These are phyloP conservation scores for Candida boleticola DNA, from an alignment of 805 yeast species.

Conservation along the genomic window DNA sequence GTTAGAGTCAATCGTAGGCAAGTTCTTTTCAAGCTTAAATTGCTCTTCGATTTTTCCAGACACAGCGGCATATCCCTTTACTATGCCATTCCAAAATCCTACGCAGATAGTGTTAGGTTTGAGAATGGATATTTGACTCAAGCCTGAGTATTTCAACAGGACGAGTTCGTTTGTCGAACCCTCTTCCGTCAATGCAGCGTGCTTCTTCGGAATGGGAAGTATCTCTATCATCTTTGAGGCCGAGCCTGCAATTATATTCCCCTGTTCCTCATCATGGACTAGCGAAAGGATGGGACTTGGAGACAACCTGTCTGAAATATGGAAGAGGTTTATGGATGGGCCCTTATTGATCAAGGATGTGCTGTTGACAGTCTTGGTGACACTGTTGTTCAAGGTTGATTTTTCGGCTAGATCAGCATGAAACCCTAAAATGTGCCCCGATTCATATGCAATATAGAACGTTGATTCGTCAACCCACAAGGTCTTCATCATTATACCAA, in stretches of 20 bases:
- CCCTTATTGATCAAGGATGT: conserved; percentile 24
- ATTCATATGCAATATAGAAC: conserved; percentile 65
- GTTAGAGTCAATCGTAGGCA: conserved; percentile 12
- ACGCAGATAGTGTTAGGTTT: conserved; percentile 23
- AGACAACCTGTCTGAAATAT: conserved; percentile 32
- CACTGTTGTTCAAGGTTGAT: not conserved
- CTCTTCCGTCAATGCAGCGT: conserved; percentile 1
- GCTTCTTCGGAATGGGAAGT: conserved; percentile 15
- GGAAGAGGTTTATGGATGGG: conserved; percentile 16
- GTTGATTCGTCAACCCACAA: conserved; percentile 29
- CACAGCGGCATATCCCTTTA: conserved; percentile 17
- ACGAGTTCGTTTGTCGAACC: not conserved
- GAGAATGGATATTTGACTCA: conserved; percentile 22
- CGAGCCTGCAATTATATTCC: conserved; percentile 44
- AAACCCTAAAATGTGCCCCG: conserved; percentile 52
- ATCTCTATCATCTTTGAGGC: conserved; percentile 41
- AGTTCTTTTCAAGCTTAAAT: conserved; percentile 10
- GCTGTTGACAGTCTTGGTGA: not conserved
- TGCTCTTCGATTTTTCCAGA: conserved; percentile 6
- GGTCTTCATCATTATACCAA: conserved; percentile 70
- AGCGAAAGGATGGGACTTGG: conserved; percentile 59
- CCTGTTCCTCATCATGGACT: conserved; percentile 19
- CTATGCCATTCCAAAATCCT: conserved; percentile 54
- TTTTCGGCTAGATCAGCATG: conserved; percentile 13
- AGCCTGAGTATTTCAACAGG: conserved; percentile 35